Evolutionary conservation across 768 basidiomycete genomes (phyloP), one percentile per base, ranked within the genome.

Genomic region (Collybia sp.): DNA sequence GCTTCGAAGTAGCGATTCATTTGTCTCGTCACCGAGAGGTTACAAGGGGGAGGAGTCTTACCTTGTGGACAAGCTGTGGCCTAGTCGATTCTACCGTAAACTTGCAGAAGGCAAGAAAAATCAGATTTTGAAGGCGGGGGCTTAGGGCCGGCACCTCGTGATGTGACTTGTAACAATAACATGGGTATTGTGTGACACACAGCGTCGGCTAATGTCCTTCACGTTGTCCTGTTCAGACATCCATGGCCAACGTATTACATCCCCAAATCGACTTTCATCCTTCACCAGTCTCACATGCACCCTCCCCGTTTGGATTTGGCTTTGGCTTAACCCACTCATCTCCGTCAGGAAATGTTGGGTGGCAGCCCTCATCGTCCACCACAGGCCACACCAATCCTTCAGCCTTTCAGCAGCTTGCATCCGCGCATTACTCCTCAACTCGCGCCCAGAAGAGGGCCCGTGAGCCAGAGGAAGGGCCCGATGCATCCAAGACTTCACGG

Each of bases 1-100:
- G 80, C 81, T 80, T 90, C 88, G 62, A 88, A 80, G 88, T 90
- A 89, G 86, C 86, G 87, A 89, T 90, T 88, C 86, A 66, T 71
- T 65, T 69, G 59, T 73, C 61, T 89, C 87, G 73, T 90, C 88
- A 77, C 66, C 30, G 66, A 25, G 8, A 25, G 3, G 55, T 48
- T 45, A 59, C 44, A 49, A 47, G 31, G 30, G 45, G 54, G 45
- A 55, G 19, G 52, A 44, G 45, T 25, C 59, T 64, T 68, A 73
- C 64, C 67, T 68, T 51, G 43, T 40, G 36, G 59, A 40, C 32
- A 52, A 48, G 42, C 38, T 19, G 45, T 25, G 4, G 4, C 4
- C 25, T 25, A 25, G 25, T 25, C 25, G 40, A 50, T 25, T 34
- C 43, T 36, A 49, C 31, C 50, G 41, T 17, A n/a, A n/a, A n/a